phyloP scores from a whole-genome alignment of 2,329 filamentous ascomycete species.

The Canariomyces notabilis region DNA sequence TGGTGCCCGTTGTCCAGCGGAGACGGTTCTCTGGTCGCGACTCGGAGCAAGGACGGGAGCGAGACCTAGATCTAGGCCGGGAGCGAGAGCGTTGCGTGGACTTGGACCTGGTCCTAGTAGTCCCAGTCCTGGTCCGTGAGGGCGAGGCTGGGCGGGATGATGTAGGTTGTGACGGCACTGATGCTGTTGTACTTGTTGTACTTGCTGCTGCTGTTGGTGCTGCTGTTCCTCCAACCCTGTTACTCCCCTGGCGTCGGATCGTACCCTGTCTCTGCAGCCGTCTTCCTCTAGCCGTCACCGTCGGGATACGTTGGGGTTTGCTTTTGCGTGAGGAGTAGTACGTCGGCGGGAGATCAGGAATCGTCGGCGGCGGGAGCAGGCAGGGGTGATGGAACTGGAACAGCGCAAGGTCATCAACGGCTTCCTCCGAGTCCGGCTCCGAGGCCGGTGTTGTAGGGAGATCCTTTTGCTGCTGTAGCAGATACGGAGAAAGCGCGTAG shows the following conservation, averaged over 20 bases:
- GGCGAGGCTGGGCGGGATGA: not conserved
- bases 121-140: no score
- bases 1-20: no score
- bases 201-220: not conserved
- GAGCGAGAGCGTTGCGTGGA: no score
- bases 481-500: no score
- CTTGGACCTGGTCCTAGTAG: no score
- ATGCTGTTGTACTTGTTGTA: no score
- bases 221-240: not conserved
- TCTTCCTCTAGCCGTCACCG: not conserved
- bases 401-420: conserved; percentile 12
- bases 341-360: not conserved
- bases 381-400: conserved; percentile 20
- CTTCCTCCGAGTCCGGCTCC: not conserved
- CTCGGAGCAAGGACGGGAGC: no score
- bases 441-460: not conserved
- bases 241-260: not conserved
- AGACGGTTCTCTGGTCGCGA: no score
- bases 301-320: not conserved
- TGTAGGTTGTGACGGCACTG: no score
- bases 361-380: conserved; percentile 13
- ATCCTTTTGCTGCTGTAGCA: no score
- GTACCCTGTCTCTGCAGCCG: not conserved
- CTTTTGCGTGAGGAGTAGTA: not conserved
- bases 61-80: no score